Conservation (phyloP, 2,329 filamentous ascomycete genomes). For the Sporothrix dimorphospora region DNA sequence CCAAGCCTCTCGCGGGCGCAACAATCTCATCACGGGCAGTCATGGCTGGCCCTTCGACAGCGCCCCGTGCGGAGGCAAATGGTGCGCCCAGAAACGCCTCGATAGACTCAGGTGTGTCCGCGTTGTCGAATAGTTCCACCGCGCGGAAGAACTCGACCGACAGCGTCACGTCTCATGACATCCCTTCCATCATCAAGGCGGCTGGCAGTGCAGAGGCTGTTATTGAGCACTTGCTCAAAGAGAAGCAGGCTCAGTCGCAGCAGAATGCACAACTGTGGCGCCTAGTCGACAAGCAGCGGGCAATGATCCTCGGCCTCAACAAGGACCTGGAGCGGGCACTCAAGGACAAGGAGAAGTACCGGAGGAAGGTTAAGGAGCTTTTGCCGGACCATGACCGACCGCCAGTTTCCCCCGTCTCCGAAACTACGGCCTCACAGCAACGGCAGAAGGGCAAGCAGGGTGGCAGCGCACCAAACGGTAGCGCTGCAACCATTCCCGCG, state of each 20-base stretch:
- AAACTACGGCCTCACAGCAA: conserved; percentile 12
- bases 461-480: background rate
- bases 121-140: conserved; percentile 64
- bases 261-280: conserved; percentile 95
- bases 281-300: conserved; percentile 91
- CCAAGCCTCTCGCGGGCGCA: conserved; percentile 49
- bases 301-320: conserved; percentile 91
- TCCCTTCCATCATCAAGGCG: conserved; percentile 75
- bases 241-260: conserved; percentile 84
- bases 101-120: conserved; percentile 90
- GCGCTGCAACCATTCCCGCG: background rate
- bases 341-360: conserved; percentile 93
- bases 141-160: conserved; percentile 63
- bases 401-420: conserved; percentile 30
- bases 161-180: conserved; percentile 67
- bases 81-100: conserved; percentile 73
- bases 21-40: conserved; percentile 44
- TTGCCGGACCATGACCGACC: conserved; percentile 44
- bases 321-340: conserved; percentile 89
- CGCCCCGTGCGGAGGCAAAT: conserved; percentile 47
- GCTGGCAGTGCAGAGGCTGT: conserved; percentile 89
- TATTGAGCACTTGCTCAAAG: conserved; percentile 84
- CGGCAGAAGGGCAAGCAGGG: background rate
- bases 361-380: conserved; percentile 83
- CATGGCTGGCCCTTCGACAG: conserved; percentile 53